Base-by-base conservation (phyloP, 2,329 filamentous ascomycete species). In the Xylariaceae sp. region DNA sequence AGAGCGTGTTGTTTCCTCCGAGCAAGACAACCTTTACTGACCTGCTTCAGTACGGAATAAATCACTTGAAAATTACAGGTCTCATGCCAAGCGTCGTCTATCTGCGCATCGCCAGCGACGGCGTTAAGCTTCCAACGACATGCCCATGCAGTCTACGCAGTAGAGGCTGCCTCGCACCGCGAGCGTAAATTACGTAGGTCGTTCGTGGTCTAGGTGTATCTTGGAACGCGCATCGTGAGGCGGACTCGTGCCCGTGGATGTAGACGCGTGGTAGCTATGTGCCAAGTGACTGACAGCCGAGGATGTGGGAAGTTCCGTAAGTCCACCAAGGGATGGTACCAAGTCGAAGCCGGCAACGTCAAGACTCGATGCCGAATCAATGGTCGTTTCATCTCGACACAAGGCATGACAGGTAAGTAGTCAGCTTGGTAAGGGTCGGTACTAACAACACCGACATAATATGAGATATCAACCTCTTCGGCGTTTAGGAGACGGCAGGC, bases 221-320 rank as follows among this genome's bases (percentile, higher is more conserved):
- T 60, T 51, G 47, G 45, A 53, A 54, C 54, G 41, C 11, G 48
- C 35, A 51, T 61, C 39, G 49, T 56, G 47, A 57, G 58, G 49
- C n/a, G 41, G 35, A 18, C 15, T 48, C 41, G 55, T 51, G 45
- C 52, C 15, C 58, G 34, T 3, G 47, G 23, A 30, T 30, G 23
- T 30, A 30, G 23, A 30, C 23, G 23, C 23, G 23, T 30, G 23
- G 34, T 41, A 41, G 52, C 58, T 59, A 41, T 56, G 53, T 55
- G 50, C 39, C 49, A 57, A 37, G 45, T n/a, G 49, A 47, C 51
- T 11, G 39, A 8, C 17, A 59, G 51, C 59, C 50, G 57, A 58
- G 56, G 17, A 57, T 51, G 52, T 47, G 45, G 48, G 41, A 11
- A n/a, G n/a, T 34, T 45, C n/a, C 53, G n/a, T 18, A 57, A 48